Evolutionary conservation across 2,329 filamentous ascomycete genomes (phyloP), one percentile per base, ranked within the genome.

Genomic region (Xylariaceae sp.): DNA sequence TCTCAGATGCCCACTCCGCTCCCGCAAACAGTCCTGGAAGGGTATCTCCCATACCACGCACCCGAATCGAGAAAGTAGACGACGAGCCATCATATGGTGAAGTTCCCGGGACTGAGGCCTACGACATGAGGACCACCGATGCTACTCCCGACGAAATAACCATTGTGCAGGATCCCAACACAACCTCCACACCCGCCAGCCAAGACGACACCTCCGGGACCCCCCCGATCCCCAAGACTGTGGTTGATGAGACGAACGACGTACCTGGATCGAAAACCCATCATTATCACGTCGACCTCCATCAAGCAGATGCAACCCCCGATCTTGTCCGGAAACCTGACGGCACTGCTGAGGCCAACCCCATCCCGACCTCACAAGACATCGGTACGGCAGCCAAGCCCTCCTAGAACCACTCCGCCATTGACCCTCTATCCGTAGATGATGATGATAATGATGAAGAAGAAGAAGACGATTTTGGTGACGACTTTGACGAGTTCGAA

Each of bases 1-100:
- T 83, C 64, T 84, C 79, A 40, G 82, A 86, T 61, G 82, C 82
- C 25, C 77, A 77, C 44, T 82, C 80, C 25, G 74, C 70, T 60
- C 47, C 65, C 57, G 54, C 40, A 10, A 53, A 54, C 32, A 76
- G 65, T 60, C 70, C 67, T 7, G 66, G 64, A 5, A 58, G 64
- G 33, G 64, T 61, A 50, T 77, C 76, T 12, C 76, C 79, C 17
- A 74, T 82, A 43, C 80, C 79, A n/a, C 74, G 69, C 50, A 80
- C 77, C 20, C 67, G 77, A 43, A 72, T 82, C 25, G 78, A 83
- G 59, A 79, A 74, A 65, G 70, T 82, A 47, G 75, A 79, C 58
- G 70, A 79, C 54, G 71, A 76, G 59, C 72, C 75, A 12, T 74
- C 77, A 33, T 75, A 83, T 55, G 80, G 79, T 49, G 78, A 84